phyloP scores from a whole-genome alignment of 768 basidiomycete genomes.

The Suillus sp. region DNA sequence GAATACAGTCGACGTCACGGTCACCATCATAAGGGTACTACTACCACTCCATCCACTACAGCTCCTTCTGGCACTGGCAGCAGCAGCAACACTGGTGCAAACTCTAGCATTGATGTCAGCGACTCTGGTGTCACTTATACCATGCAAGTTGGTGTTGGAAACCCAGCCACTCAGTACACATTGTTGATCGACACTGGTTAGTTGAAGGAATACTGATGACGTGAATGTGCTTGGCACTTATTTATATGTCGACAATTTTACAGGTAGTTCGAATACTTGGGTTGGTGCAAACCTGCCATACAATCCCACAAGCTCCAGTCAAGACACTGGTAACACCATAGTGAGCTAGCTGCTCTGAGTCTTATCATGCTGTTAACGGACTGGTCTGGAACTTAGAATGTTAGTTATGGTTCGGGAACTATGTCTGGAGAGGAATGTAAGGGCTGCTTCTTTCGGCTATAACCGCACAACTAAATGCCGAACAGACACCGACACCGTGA shows the following conservation, averaged over 20 bases:
- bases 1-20: constrained; percentile 30
- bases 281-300: constrained; percentile 50
- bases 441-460: constrained; percentile 12
- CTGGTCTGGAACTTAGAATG: constrained; percentile 36
- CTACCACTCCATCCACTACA: constrained; percentile 28
- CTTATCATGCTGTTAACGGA: constrained; percentile 1
- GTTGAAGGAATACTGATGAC: constrained; percentile 15
- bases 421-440: constrained; percentile 56
- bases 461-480: not conserved
- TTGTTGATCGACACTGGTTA: constrained; percentile 57
- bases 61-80: constrained; percentile 40
- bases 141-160: constrained; percentile 49
- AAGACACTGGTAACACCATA: constrained; percentile 35
- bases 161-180: constrained; percentile 46
- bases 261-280: constrained; percentile 54
- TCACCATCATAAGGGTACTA: constrained; percentile 22
- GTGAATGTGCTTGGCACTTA: not conserved
- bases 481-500: constrained; percentile 46
- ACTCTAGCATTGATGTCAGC: constrained; percentile 49
- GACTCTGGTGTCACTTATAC: constrained; percentile 60
- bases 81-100: constrained; percentile 17
- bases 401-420: constrained; percentile 55
- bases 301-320: constrained; percentile 44
- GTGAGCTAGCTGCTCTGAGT: constrained; percentile 37
- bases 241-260: constrained; percentile 7